These are phyloP conservation scores for Naganishia randhawae DNA, from an alignment of 768 basidiomycete genomes.

Conservation along the genomic window DNA sequence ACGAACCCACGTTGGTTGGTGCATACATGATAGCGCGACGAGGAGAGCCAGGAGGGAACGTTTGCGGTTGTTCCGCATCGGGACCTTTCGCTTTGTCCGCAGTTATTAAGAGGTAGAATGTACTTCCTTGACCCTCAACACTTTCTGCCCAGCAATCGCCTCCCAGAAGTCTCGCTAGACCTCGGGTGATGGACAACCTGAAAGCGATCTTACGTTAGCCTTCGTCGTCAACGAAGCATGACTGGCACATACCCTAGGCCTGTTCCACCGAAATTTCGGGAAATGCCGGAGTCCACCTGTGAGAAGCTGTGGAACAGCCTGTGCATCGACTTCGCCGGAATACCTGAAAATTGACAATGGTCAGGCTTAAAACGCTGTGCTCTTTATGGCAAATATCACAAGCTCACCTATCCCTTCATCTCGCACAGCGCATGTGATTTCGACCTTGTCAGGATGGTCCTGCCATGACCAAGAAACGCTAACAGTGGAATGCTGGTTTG, in stretches of 20 bases:
- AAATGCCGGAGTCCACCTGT: constrained; percentile 40
- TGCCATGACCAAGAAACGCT: constrained; percentile 33
- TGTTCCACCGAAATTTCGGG: constrained; percentile 37
- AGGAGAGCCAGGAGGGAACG: neutral
- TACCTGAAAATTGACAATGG: constrained; percentile 21
- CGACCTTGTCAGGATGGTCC: constrained; percentile 18
- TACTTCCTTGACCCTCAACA: constrained; percentile 41
- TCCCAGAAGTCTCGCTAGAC: constrained; percentile 37
- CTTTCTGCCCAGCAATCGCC: constrained; percentile 41
- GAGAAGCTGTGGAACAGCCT: constrained; percentile 41
- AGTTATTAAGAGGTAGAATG: constrained; percentile 38
- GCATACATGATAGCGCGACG: neutral
- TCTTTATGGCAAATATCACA: neutral
- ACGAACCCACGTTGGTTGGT: neutral
- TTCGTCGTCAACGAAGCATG: neutral
- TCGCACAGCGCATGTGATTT: constrained; percentile 33
- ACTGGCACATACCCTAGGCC: constrained; percentile 34
- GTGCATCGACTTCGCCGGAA: constrained; percentile 38
- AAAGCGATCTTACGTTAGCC: neutral
- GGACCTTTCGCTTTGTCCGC: neutral
- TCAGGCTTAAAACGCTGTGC: neutral
- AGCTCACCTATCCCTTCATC: constrained; percentile 42
- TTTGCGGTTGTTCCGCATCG: neutral
- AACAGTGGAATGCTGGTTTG: neutral
- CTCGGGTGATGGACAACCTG: constrained; percentile 39